Evolutionary conservation across 805 yeast genomes (phyloP), one percentile per base, ranked within the genome.

Genomic region (Cyberlindnera japonica): DNA sequence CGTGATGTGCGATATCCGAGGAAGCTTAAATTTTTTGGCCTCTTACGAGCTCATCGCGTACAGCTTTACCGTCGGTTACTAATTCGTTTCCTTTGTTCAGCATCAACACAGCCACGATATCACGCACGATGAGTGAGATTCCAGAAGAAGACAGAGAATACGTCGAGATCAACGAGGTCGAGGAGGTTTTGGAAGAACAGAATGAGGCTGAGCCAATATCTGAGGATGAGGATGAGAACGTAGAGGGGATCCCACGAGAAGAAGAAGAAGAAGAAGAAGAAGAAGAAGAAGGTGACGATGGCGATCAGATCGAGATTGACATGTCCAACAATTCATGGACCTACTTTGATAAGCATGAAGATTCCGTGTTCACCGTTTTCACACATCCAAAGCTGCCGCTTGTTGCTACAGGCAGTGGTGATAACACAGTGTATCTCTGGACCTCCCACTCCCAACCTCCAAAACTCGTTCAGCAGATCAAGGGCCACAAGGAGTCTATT

Each of bases 391-490:
- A 71, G 6, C 69, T 89, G 44, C 97, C 97, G 14, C 62, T 83
- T 61, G 93, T 86, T 8, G 83, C 81, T n/a, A 75, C 91, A 17
- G 99, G 99, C 22, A 98, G 96, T 30, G 98, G 95, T 44, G 99
- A 93, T 62, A 81, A 91, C 61, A 69, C 77, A 19, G 96, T 90
- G 2, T 86, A 78, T 59, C 59, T 93, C 54, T 93, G 98, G 98
- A 88, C 96, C 4, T 82, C 95, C 2, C 95, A 88, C 62, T 72
- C 87, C 2, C 79, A 77, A 45, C 95, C 96, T 23, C 87, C 96
- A 10, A 77, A 81, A 47, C 71, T 84, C 42, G 90, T 88, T 3
- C 80, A 84, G 28, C 80, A 84, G 53, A 67, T 93, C 44, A 68
- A 68, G 38, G 95, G 91, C 16, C 95, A 87, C 64, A 81, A 81